Evolutionary conservation across 2,329 filamentous ascomycete genomes (phyloP).

Genomic region (Pseudogymnoascus sp.): DNA sequence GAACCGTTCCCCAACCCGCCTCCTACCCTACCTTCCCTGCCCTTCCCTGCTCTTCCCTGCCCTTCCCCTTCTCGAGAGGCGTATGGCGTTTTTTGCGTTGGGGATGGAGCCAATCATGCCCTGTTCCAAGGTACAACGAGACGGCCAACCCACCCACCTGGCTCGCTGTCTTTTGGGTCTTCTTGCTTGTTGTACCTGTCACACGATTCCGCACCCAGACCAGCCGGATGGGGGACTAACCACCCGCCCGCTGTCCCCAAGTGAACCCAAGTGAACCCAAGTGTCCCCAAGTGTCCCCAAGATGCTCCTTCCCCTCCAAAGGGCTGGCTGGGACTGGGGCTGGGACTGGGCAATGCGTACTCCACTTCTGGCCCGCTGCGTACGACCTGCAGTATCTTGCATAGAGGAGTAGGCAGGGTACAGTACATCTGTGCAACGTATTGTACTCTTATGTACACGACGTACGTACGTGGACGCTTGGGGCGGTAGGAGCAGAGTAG

Average conservation of each 20-base stretch:
- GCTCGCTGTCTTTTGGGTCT: neutral
- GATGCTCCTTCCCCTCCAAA: neutral
- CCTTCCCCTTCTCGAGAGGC: neutral
- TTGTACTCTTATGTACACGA: neutral
- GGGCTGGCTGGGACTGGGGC: neutral
- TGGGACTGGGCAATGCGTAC: neutral
- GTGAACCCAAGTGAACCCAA: neutral
- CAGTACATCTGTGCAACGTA: neutral
- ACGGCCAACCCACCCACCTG: neutral
- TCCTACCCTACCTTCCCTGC: neutral
- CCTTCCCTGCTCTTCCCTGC: neutral
- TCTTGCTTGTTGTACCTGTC: neutral
- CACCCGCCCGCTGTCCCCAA: neutral
- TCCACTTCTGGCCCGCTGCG: slow-evolving; percentile 1
- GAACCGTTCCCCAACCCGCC: neutral
- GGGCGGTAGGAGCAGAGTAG: neutral
- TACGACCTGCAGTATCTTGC: neutral
- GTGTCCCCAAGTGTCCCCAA: neutral
- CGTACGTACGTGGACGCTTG: neutral
- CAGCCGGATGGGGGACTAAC: slow-evolving; percentile 1
- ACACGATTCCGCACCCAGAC: neutral
- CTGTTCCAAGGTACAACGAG: neutral
- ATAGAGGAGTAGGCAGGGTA: neutral
- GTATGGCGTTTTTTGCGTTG: neutral
- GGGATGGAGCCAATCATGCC: neutral